Conservation (phyloP, 75 land plant species). For the Cupressus sempervirens region DNA sequence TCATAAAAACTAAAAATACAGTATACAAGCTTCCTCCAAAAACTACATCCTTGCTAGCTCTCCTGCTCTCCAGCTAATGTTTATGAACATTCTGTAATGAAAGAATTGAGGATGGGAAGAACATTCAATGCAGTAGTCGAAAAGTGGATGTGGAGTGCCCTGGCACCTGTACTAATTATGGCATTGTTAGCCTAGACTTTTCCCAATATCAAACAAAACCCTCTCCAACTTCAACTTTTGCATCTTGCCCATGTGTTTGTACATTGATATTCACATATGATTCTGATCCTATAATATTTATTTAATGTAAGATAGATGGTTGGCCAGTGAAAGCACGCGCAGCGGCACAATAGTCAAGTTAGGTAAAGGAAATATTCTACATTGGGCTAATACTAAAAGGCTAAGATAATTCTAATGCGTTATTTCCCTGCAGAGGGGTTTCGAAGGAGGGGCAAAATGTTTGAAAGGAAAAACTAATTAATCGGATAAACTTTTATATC, state of each 20-base stretch:
- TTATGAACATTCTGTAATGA: too few relatives aligned
- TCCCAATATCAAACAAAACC: slow-evolving; percentile 2
- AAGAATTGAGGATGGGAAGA: too few relatives aligned
- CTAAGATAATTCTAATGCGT: too few relatives aligned
- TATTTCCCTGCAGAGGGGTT: too few relatives aligned
- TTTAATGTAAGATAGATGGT: neutral
- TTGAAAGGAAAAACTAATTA: too few relatives aligned
- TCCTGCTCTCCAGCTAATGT: too few relatives aligned
- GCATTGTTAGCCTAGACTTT: slow-evolving; percentile 9
- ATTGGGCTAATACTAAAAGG: neutral
- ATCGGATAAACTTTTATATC: too few relatives aligned
- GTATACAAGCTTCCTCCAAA: too few relatives aligned
- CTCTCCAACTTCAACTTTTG: neutral
- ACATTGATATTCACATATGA: neutral
- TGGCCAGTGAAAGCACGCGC: neutral
- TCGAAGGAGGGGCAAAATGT: too few relatives aligned
- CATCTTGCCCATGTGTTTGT: neutral
- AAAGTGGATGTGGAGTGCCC: neutral
- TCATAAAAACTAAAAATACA: too few relatives aligned
- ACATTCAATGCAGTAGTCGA: too few relatives aligned
- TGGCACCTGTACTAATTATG: neutral
- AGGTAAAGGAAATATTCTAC: neutral
- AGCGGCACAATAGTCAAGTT: neutral
- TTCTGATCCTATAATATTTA: neutral
- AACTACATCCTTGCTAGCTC: too few relatives aligned